phyloP scores from a whole-genome alignment of 2,329 filamentous ascomycete genomes.

The Alternaria viburni region DNA sequence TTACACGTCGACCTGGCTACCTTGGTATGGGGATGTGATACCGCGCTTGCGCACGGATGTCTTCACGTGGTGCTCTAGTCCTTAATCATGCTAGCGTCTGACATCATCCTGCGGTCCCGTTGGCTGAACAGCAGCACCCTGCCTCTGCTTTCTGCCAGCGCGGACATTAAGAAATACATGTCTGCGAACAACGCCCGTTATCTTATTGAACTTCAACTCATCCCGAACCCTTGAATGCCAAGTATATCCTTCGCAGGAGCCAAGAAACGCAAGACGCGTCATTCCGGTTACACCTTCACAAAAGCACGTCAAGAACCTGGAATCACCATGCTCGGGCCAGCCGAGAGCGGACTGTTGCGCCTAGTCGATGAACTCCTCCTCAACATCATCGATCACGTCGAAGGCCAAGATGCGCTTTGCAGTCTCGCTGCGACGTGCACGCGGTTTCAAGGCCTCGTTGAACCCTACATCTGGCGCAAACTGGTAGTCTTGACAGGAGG shows the following conservation, averaged over 20 bases:
- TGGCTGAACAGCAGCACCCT: not conserved
- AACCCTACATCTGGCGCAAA: conserved; percentile 44
- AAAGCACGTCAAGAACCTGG: conserved; percentile 25
- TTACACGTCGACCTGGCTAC: no score
- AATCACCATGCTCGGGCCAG: conserved; percentile 18
- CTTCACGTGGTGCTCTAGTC: not conserved
- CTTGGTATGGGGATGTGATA: no score
- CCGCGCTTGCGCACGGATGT: not conserved
- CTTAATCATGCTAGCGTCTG: not conserved
- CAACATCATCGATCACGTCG: conserved; percentile 41
- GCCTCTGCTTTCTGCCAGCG: not conserved
- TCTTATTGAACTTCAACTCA: not conserved
- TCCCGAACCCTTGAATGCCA: conserved; percentile 25
- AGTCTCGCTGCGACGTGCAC: conserved; percentile 40
- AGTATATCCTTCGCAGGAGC: conserved; percentile 25
- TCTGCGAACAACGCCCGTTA: not conserved
- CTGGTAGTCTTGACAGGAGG: conserved; percentile 35
- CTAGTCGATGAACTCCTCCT: conserved; percentile 46
- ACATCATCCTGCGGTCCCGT: conserved; percentile 4
- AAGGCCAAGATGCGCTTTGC: conserved; percentile 27
- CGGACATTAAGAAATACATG: not conserved
- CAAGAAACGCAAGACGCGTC: conserved; percentile 39
- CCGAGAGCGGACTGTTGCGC: conserved; percentile 28
- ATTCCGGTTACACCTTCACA: conserved; percentile 30
- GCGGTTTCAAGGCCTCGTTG: conserved; percentile 37